Percentiles rank a stretch among this genome's conserved stretches.
Conservation (phyloP, 192 early-diverging fungal genomes). For the Linnemannia exigua region DNA sequence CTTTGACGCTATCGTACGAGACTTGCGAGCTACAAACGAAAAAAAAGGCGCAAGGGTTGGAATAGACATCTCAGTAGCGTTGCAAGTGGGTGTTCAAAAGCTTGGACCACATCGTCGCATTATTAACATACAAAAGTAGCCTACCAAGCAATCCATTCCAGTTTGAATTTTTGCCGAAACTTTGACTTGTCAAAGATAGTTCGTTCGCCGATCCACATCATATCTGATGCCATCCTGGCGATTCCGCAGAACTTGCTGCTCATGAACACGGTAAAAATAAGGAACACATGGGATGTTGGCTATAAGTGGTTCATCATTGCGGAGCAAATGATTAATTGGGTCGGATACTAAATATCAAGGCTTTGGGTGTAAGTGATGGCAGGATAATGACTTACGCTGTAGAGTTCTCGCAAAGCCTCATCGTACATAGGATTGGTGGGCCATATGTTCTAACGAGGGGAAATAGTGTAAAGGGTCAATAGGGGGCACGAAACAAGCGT, state of each 20-base stretch:
- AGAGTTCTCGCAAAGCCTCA: constrained; percentile 7
- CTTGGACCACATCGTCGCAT: background rate
- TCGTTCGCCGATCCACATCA: constrained; percentile 19
- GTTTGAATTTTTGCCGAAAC: constrained; percentile 14
- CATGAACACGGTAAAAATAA: constrained; percentile 24
- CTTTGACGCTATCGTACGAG: constrained; percentile 4
- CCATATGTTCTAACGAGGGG: constrained; percentile 22
- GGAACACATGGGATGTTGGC: background rate
- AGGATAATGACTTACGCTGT: background rate
- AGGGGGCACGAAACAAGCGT: background rate
- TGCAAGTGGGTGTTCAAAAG: background rate
- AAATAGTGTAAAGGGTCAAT: background rate
- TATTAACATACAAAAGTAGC: background rate
- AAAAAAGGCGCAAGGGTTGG: background rate
- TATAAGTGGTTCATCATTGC: background rate
- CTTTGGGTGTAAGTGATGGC: too few species aligned
- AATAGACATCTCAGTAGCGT: background rate
- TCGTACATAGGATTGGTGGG: constrained; percentile 31
- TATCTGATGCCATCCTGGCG: constrained; percentile 34
- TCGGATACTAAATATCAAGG: too few species aligned
- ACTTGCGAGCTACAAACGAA: constrained; percentile 9
- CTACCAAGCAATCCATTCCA: constrained; percentile 28
- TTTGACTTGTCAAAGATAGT: constrained; percentile 35
- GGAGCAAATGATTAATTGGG: background rate
- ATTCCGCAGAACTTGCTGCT: constrained; percentile 21